Base-by-base conservation (phyloP, 371 early-diverging fungal genomes). In the Mortierella sp. region DNA sequence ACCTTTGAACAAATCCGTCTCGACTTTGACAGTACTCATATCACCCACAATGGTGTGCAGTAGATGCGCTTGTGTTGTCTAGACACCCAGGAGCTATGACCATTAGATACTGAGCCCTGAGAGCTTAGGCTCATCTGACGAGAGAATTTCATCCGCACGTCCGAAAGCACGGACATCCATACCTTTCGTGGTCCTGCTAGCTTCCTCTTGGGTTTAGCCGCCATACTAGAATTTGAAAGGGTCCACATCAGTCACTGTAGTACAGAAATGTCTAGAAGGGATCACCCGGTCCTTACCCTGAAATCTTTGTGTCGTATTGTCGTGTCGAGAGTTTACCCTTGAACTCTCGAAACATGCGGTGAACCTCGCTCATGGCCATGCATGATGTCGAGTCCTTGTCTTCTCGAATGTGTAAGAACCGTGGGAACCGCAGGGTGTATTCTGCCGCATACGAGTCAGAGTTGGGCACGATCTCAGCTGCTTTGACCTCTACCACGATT, bases 371-470 rank as follows among this genome's bases (percentile, higher is more conserved):
- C 69, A 68, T 44, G 4, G 85, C 85, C 88, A 88, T 84, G 13
- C 85, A 80, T 31, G 86, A 86, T 12, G 81, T 71, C 76, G 82
- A 83, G 14, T 72, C 78, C 70, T 94, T 92, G 69, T 94, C 92
- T 10, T 82, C 65, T 31, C 94, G 83, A 19, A 92, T 61, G 43
- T 68, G 78, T 9, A 87, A 78, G 67, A 89, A 90, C 5, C 91
- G 81, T 6, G 94, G 94, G 60, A 94, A 94, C 22, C 94, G 86
- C 19, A 94, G 67, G 5, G 94, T 92, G 46, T 76, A 86, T 25
- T 86, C 82, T 16, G 85, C 57, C 0, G 85, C 88, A 57, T 86
- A 91, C 25, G 79, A 69, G 24, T 80, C 80, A 28, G 85, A 71
- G 49, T 73, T 73, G 46, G 76, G 49, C 16, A 86, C 82, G 31